Conservation (phyloP, 1,284 basidiomycete species). For the Ganoderma leucocontextum region DNA sequence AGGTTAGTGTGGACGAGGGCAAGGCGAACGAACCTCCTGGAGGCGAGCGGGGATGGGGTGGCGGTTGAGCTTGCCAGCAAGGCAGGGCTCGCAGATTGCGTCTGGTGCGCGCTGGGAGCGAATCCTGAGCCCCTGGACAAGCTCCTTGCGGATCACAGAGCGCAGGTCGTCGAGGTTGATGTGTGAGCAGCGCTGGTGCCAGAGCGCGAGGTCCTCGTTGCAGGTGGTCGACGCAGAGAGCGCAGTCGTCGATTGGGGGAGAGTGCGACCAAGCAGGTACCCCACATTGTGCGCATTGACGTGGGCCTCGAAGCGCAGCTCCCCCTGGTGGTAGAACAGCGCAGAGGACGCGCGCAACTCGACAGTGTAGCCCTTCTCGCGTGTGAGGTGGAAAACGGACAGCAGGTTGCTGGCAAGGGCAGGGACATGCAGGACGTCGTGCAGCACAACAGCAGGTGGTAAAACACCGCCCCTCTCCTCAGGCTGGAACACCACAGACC, state of each 20-base stretch:
- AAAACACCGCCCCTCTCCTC: conserved; percentile 27
- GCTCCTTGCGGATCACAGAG: neutral
- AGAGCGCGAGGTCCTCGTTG: too few relatives aligned
- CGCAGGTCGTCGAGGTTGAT: conserved; percentile 6
- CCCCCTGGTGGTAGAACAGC: conserved; percentile 8
- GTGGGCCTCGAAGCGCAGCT: too few relatives aligned
- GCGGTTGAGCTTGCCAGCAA: too few relatives aligned
- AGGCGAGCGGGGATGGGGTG: too few relatives aligned
- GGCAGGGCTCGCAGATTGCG: conserved; percentile 29
- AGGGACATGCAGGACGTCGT: conserved; percentile 28
- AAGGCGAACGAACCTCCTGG: too few relatives aligned
- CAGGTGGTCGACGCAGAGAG: too few relatives aligned
- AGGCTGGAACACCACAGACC: conserved; percentile 43
- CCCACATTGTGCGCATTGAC: too few relatives aligned
- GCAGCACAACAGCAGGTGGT: conserved; percentile 20
- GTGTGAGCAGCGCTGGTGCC: neutral
- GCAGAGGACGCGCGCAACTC: neutral
- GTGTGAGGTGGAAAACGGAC: conserved; percentile 25
- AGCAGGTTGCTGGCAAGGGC: conserved; percentile 28
- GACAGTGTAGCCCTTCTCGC: too few relatives aligned
- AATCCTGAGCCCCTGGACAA: conserved; percentile 27
- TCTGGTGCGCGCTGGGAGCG: conserved; percentile 10
- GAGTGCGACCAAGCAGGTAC: too few relatives aligned
- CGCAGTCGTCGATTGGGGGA: too few relatives aligned
- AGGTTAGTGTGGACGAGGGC: too few relatives aligned